Conservation (phyloP, 495 filamentous ascomycete genomes). For the Xylaria intraflava region DNA sequence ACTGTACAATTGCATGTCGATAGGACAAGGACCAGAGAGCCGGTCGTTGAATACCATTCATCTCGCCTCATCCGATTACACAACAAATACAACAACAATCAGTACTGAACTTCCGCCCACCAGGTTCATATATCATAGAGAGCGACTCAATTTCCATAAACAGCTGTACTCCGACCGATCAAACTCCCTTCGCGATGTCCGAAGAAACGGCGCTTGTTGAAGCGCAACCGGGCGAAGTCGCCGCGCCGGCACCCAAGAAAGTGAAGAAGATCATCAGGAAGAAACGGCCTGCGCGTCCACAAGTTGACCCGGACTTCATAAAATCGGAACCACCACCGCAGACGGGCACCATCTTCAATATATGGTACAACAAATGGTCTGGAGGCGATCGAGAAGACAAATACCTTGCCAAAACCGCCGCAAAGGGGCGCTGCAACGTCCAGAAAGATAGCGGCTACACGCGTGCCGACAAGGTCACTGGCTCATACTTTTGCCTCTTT, state of each 20-base stretch:
- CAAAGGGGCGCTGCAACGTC: constrained; percentile 74
- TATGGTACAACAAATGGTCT: constrained; percentile 94
- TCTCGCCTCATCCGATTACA: neutral
- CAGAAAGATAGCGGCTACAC: constrained; percentile 82
- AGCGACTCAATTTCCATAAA: neutral
- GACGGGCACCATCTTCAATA: constrained; percentile 89
- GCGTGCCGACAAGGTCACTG: constrained; percentile 64
- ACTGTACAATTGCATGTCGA: too few relatives aligned
- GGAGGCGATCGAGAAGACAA: constrained; percentile 93
- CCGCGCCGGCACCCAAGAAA: constrained; percentile 44
- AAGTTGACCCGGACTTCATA: constrained; percentile 79
- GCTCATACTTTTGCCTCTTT: constrained; percentile 87
- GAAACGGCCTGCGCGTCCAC: constrained; percentile 60
- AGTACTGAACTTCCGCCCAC: neutral
- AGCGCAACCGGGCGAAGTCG: constrained; percentile 37
- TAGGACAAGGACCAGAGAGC: neutral
- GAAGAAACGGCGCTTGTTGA: constrained; percentile 25
- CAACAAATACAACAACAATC: neutral
- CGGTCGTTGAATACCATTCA: neutral
- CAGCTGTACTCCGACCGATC: neutral
- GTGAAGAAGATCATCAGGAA: constrained; percentile 61
- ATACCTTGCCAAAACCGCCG: constrained; percentile 64
- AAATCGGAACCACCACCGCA: constrained; percentile 74
- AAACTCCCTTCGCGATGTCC: constrained; percentile 17
- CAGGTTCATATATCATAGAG: neutral